phyloP scores from a whole-genome alignment of 2,329 filamentous ascomycete species.

The Karstenula rhodostoma region DNA sequence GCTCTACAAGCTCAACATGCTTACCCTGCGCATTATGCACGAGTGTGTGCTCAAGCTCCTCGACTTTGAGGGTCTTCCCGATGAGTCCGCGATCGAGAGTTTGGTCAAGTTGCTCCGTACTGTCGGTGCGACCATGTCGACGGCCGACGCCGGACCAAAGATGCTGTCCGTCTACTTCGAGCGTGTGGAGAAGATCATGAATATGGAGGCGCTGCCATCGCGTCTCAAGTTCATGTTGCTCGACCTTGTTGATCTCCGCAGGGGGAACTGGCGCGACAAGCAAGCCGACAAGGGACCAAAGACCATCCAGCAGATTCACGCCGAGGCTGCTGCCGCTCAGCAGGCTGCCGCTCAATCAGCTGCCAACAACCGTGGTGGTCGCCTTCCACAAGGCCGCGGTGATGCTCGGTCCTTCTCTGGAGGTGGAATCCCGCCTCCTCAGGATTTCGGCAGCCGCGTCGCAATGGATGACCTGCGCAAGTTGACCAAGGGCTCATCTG shows the following conservation, averaged over 20 bases:
- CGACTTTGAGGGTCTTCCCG: constrained; percentile 90
- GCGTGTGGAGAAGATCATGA: constrained; percentile 83
- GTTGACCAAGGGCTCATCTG: constrained; percentile 69
- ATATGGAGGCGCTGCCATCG: constrained; percentile 78
- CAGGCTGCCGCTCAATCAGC: constrained; percentile 76
- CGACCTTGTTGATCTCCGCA: constrained; percentile 88
- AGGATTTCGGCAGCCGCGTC: constrained; percentile 80
- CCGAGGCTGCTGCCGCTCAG: constrained; percentile 78
- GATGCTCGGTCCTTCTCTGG: constrained; percentile 86
- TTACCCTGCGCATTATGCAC: constrained; percentile 99
- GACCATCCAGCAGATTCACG: constrained; percentile 91
- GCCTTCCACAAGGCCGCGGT: constrained; percentile 79
- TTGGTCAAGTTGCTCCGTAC: constrained; percentile 91
- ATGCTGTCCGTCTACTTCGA: constrained; percentile 96
- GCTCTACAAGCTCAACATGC: constrained; percentile 97
- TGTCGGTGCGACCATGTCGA: constrained; percentile 87
- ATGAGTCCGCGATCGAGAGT: constrained; percentile 96
- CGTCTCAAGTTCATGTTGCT: constrained; percentile 96
- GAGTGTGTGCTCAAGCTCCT: constrained; percentile 97
- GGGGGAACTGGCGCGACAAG: constrained; percentile 81
- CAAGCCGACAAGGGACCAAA: constrained; percentile 93
- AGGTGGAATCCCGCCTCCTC: constrained; percentile 73
- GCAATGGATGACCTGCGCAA: constrained; percentile 91
- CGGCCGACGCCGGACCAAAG: constrained; percentile 76
- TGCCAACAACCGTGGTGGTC: constrained; percentile 70